Evolutionary conservation across 805 yeast species (phyloP).

Genomic region (Candida loeiensis): DNA sequence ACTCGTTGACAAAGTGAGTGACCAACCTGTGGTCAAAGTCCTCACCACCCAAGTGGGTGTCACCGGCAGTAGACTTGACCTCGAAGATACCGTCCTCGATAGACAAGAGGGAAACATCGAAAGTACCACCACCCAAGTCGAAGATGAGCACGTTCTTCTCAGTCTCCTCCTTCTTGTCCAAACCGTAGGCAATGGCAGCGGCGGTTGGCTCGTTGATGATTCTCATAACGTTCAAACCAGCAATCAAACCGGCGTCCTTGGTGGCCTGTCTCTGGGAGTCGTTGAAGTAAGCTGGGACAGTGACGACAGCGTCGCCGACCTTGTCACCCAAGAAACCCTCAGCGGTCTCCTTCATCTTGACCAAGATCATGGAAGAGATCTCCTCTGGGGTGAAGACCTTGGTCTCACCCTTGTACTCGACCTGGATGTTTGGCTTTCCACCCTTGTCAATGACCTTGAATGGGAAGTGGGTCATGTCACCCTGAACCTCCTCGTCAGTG

Average conservation of each 20-base stretch:
- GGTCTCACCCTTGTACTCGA: constrained; percentile 32
- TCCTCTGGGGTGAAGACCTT: constrained; percentile 32
- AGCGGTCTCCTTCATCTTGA: constrained; percentile 33
- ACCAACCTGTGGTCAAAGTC: constrained; percentile 97
- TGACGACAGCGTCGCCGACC: constrained; percentile 29
- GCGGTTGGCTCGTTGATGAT: constrained; percentile 34
- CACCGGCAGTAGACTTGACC: constrained; percentile 50
- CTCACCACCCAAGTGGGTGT: constrained; percentile 87
- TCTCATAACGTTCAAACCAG: constrained; percentile 33
- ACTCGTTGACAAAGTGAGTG: constrained; percentile 88
- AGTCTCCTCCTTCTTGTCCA: constrained; percentile 51
- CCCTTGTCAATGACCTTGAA: constrained; percentile 28
- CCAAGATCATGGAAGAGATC: constrained; percentile 30
- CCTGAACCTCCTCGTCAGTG: constrained; percentile 26
- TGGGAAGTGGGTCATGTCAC: constrained; percentile 32
- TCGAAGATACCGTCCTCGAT: constrained; percentile 49
- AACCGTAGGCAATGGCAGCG: constrained; percentile 35
- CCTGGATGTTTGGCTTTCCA: constrained; percentile 29
- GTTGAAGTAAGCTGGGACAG: constrained; percentile 34
- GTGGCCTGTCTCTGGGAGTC: constrained; percentile 34
- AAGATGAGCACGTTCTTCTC: constrained; percentile 60
- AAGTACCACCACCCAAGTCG: constrained; percentile 47
- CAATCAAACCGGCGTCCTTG: constrained; percentile 35
- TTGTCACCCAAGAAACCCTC: constrained; percentile 27
- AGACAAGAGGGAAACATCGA: constrained; percentile 44